phyloP scores from a whole-genome alignment of 2,329 filamentous ascomycete species.

The Dothideomycetes sp. region DNA sequence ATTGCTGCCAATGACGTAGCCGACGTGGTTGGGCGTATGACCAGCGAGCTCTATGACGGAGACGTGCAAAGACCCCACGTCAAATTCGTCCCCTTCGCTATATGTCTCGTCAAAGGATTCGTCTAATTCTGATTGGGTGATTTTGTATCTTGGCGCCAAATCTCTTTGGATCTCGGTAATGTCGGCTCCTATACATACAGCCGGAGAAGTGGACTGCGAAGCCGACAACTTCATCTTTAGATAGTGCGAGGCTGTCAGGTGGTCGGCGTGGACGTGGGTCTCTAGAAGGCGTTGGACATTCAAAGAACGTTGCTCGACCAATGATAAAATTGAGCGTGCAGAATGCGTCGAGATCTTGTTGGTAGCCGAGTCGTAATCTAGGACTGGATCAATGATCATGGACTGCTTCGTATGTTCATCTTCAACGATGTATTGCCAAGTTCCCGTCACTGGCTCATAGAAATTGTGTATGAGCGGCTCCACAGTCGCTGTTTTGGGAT shows the following conservation, averaged over 20 bases:
- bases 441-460: constrained; percentile 34
- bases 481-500: not conserved
- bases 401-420: constrained; percentile 39
- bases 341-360: constrained; percentile 36
- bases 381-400: constrained; percentile 51
- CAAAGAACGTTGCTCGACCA: constrained; percentile 36
- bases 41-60: constrained; percentile 46
- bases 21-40: constrained; percentile 50
- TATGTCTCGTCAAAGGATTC: constrained; percentile 43
- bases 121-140: constrained; percentile 32
- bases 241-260: constrained; percentile 49
- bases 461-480: constrained; percentile 19
- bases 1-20: constrained; percentile 43
- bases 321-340: constrained; percentile 41
- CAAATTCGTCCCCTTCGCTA: constrained; percentile 42
- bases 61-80: constrained; percentile 36
- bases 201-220: constrained; percentile 25
- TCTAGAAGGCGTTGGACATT: constrained; percentile 45
- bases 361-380: constrained; percentile 42
- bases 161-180: constrained; percentile 41
- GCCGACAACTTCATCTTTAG: constrained; percentile 36
- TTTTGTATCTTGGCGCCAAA: constrained; percentile 39
- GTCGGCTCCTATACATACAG: constrained; percentile 44
- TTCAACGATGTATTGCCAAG: constrained; percentile 51
- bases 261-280: constrained; percentile 52